These are phyloP conservation scores for Colletotrichum liriopes DNA, from an alignment of 2,329 filamentous ascomycete genomes.

Conservation along the genomic window DNA sequence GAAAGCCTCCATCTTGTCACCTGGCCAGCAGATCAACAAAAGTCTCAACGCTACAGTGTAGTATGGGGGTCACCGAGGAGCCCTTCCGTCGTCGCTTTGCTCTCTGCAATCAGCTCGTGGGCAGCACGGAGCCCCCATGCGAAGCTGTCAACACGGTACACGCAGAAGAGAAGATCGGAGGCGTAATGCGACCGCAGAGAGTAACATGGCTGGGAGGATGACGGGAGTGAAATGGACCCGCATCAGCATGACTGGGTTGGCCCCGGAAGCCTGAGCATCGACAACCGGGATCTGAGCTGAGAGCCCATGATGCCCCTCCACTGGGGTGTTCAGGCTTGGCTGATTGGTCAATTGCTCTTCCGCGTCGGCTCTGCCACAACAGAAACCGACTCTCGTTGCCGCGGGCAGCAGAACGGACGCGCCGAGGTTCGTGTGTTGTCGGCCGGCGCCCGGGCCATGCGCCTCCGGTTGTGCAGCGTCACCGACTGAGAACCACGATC, in stretches of 20 bases:
- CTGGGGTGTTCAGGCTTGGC: background rate
- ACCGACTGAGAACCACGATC: background rate
- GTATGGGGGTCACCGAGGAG: background rate
- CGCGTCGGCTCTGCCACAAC: background rate
- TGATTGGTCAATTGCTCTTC: background rate
- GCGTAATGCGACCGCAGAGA: background rate
- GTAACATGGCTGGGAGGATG: too few species aligned
- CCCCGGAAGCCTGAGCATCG: conserved; percentile 24
- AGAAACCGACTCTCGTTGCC: background rate
- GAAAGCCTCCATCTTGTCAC: too few species aligned
- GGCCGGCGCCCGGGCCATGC: background rate
- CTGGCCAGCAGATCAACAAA: too few species aligned
- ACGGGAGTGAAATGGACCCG: background rate
- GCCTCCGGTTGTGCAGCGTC: background rate
- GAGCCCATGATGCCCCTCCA: background rate
- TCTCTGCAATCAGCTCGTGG: background rate
- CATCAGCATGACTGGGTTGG: background rate
- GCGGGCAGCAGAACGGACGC: background rate
- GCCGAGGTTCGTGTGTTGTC: background rate
- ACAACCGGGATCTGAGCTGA: background rate
- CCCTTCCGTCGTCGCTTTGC: background rate
- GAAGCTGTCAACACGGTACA: background rate
- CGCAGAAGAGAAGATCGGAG: background rate
- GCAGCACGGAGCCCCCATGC: background rate
- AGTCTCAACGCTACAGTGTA: too few species aligned